Base-by-base conservation (phyloP, 495 filamentous ascomycete genomes). In the Xylaria curta region DNA sequence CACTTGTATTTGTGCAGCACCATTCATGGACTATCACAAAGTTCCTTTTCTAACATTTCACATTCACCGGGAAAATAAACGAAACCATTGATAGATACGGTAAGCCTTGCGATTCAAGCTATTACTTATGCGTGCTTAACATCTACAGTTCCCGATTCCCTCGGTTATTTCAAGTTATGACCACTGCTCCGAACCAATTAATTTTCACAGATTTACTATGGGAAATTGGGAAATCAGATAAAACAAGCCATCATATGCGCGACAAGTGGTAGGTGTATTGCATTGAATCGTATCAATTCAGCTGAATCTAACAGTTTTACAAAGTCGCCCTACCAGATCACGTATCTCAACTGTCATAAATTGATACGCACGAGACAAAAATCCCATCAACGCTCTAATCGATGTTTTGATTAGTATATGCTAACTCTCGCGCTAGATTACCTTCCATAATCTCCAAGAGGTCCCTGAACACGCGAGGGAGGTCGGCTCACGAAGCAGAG, bases 381-480 rank as follows among this genome's bases (percentile, higher is more conserved):
- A 31, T 4, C 2, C 59, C n/a, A 40, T 6, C 21, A 24, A 0
- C 1, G 4, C 38, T 24, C 38, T 7, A 12, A 44, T 26, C 28
- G 17, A 40, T 5, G 4, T 1, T 19, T 62, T 19, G 8, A 15
- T 40, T 19, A 36, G 2, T 40, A 38, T 21, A 62, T 44, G 36
- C 59, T 62, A 44, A 62, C 28, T 19, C 13, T 17, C n/a, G 10
- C 12, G 12, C 17, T 26, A 62, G 59, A 44, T 42, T 7, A 62
- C 12, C 21, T n/a, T 9, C 15, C 21, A 24, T 28, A 44, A 44
- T 62, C 38, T 42, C 21, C 59, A 26, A 58, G 15, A 61, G 68
- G 44, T 70, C 68, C 17, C 68, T 61, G 46, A 33, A 61, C 56
- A 59, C 28, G 49, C 17, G 19, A 70, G 21, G 38, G 33, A 68